Percentiles rank a stretch among this genome's conserved stretches.
Conservation (phyloP, 108 stramenopile species). For the Chaetoceros muelleri region DNA sequence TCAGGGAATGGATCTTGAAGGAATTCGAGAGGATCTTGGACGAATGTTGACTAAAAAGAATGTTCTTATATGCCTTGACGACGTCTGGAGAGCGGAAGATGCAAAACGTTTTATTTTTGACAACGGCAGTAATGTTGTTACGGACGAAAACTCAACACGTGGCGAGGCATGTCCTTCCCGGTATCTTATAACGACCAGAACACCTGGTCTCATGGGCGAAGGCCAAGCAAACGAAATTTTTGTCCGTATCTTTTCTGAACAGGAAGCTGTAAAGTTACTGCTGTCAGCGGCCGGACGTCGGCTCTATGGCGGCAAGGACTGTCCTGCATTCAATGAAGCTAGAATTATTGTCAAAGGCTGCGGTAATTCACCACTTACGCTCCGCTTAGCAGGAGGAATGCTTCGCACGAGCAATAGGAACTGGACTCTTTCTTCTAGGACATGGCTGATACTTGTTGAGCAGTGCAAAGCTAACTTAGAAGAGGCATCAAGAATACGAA, state of each 20-base stretch:
- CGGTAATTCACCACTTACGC: conserved; percentile 76
- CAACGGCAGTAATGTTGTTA: conserved; percentile 13
- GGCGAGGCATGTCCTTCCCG: conserved; percentile 46
- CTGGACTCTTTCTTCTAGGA: conserved; percentile 72
- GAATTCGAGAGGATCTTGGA: conserved; percentile 73
- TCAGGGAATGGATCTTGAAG: conserved; percentile 73
- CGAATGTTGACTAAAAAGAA: conserved; percentile 41
- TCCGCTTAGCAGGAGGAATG: conserved; percentile 77
- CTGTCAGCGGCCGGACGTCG: conserved; percentile 72
- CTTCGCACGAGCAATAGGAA: conserved; percentile 68
- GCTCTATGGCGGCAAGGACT: conserved; percentile 71
- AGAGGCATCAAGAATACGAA: conserved; percentile 73
- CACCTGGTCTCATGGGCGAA: conserved; percentile 58
- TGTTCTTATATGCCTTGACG: conserved; percentile 73
- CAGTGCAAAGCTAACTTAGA: conserved; percentile 71
- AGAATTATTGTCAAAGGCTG: conserved; percentile 80
- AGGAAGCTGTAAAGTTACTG: conserved; percentile 79
- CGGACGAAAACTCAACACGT: conserved; percentile 6
- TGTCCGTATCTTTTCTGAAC: conserved; percentile 78
- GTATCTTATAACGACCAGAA: conserved; percentile 65
- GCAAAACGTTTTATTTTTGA: conserved; percentile 87
- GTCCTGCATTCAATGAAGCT: conserved; percentile 74
- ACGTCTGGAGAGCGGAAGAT: conserved; percentile 79
- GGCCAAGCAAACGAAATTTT: conserved; percentile 76
- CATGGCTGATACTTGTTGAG: conserved; percentile 61